Conservation (phyloP, 2,329 filamentous ascomycete species). For the Onygenales sp. region DNA sequence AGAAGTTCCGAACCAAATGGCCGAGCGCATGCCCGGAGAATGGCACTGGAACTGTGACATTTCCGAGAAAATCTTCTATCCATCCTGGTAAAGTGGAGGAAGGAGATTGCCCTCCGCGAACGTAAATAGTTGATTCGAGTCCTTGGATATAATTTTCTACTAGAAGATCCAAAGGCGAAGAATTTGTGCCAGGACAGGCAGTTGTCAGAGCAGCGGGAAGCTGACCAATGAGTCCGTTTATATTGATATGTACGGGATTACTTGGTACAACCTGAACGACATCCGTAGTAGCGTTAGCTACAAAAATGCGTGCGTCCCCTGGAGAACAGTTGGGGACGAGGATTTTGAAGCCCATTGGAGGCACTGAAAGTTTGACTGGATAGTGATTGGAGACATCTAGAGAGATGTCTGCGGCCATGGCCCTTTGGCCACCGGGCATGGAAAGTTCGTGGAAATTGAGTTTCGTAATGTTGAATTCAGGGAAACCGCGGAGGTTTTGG, state of each 20-base stretch:
- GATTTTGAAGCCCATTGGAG: slow-evolving; percentile 73
- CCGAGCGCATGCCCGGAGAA: slow-evolving; percentile 76
- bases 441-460: slow-evolving; percentile 68
- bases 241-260: slow-evolving; percentile 57
- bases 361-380: slow-evolving; percentile 66
- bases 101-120: slow-evolving; percentile 65
- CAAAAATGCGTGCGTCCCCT: slow-evolving; percentile 61
- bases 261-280: slow-evolving; percentile 59
- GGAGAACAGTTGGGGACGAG: slow-evolving; percentile 71
- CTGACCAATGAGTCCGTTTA: slow-evolving; percentile 60
- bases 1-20: slow-evolving; percentile 77
- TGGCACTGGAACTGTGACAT: slow-evolving; percentile 72
- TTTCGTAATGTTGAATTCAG: slow-evolving; percentile 71
- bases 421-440: slow-evolving; percentile 45
- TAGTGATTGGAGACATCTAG: slow-evolving; percentile 65
- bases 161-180: slow-evolving; percentile 76
- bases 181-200: slow-evolving; percentile 64
- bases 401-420: slow-evolving; percentile 72
- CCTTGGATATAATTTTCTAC: slow-evolving; percentile 75
- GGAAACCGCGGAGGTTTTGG: slow-evolving; percentile 63
- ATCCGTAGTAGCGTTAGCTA: slow-evolving; percentile 66
- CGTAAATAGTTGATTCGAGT: slow-evolving; percentile 66
- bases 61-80: slow-evolving; percentile 70
- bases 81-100: slow-evolving; percentile 64
- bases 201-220: slow-evolving; percentile 65